phyloP scores from a whole-genome alignment of 495 filamentous ascomycete genomes.

The Bryoglossum gracile region DNA sequence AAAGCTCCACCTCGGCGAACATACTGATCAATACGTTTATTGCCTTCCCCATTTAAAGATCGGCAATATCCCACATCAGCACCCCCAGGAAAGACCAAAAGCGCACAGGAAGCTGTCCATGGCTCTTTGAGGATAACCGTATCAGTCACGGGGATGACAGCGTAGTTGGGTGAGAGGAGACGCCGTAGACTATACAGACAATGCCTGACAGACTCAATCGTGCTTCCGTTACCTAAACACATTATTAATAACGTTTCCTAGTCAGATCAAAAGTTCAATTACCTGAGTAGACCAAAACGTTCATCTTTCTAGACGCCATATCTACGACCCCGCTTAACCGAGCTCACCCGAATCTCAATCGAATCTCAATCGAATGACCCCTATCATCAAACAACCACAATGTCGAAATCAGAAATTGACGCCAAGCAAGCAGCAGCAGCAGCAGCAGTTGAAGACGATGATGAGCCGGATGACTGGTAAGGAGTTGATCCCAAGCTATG shows the following conservation, averaged over 20 bases:
- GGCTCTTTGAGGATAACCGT: slow-evolving; percentile 82
- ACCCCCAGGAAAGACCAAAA: slow-evolving; percentile 91
- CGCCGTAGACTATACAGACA: slow-evolving; percentile 81
- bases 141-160: slow-evolving; percentile 76
- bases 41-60: slow-evolving; percentile 80
- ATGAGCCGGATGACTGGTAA: slow-evolving; percentile 95
- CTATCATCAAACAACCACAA: slow-evolving; percentile 22
- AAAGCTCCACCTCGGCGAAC: slow-evolving; percentile 81
- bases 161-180: slow-evolving; percentile 87
- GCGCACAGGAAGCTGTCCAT: slow-evolving; percentile 78
- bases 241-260: background rate
- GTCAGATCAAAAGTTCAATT: slow-evolving; percentile 13
- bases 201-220: slow-evolving; percentile 81
- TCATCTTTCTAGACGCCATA: slow-evolving; percentile 49
- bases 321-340: slow-evolving; percentile 6
- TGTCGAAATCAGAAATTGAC: slow-evolving; percentile 45
- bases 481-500: slow-evolving; percentile 16
- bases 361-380: background rate
- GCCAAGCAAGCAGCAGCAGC: slow-evolving; percentile 29
- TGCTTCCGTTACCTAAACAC: slow-evolving; percentile 67
- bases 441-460: slow-evolving; percentile 45
- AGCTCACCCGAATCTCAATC: background rate
- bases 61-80: slow-evolving; percentile 90
- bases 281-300: slow-evolving; percentile 86
- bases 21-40: slow-evolving; percentile 73